A percentile compares a stretch with the other conserved stretches of the same genome.
Conservation (phyloP, 345 rosid species). For the Gossypium rotundifolium region DNA sequence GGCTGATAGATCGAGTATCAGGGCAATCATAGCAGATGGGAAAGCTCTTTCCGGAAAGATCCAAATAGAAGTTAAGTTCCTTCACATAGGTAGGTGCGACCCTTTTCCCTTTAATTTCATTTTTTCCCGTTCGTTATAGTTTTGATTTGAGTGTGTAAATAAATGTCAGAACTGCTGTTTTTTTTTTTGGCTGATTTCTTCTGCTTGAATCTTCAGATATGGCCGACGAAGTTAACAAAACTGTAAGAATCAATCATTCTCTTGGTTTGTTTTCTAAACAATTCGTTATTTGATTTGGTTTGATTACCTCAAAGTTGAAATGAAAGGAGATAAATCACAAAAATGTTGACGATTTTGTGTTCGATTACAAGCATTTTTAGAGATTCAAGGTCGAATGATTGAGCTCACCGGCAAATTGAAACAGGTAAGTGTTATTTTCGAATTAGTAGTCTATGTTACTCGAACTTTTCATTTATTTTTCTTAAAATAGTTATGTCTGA, state of each 20-base stretch:
- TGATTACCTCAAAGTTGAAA: no score
- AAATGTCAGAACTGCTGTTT: background rate
- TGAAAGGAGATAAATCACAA: background rate
- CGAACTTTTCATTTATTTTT: background rate
- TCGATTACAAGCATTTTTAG: slow-evolving; percentile 43
- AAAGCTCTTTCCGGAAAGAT: background rate
- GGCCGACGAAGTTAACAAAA: slow-evolving; percentile 52
- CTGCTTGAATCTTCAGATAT: slow-evolving; percentile 17
- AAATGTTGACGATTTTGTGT: background rate
- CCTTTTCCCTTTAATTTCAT: background rate
- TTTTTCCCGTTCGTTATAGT: background rate
- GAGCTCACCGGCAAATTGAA: slow-evolving; percentile 61
- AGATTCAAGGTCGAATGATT: slow-evolving; percentile 66
- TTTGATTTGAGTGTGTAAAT: background rate
- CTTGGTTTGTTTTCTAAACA: background rate
- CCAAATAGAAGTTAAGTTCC: background rate
- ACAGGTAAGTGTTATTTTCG: slow-evolving; percentile 35
- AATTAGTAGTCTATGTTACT: background rate
- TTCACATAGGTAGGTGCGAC: background rate
- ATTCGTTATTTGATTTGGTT: background rate
- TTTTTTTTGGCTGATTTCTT: background rate
- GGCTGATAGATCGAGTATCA: no score
- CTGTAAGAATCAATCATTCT: slow-evolving; percentile 21
- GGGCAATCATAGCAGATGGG: no score
- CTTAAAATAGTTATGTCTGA: background rate